phyloP scores from a whole-genome alignment of 129 eudicot genomes.

The Arctium lappa region DNA sequence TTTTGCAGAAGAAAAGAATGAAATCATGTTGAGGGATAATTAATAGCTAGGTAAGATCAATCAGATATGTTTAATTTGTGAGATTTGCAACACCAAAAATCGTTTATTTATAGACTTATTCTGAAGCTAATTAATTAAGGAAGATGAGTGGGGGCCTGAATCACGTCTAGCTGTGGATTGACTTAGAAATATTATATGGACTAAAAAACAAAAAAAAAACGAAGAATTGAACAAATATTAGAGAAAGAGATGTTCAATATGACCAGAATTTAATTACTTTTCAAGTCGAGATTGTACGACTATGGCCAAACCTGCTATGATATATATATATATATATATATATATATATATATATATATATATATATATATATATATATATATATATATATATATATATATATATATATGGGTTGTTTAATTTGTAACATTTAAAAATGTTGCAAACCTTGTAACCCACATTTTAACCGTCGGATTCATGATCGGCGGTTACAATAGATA shows the following conservation, averaged over 20 bases:
- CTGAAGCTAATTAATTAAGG: not conserved
- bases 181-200: not conserved
- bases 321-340: too few relatives aligned
- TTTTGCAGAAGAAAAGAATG: slow-evolving; percentile 19
- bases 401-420: too few relatives aligned
- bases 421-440: too few relatives aligned
- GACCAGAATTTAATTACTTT: not conserved
- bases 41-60: not conserved
- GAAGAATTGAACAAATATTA: not conserved
- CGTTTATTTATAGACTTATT: slow-evolving; percentile 11
- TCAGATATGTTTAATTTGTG: not conserved
- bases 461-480: too few relatives aligned
- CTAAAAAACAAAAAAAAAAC: not conserved
- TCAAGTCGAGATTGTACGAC: slow-evolving; percentile 10
- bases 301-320: too few relatives aligned
- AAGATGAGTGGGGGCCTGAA: not conserved
- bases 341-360: too few relatives aligned
- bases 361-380: too few relatives aligned
- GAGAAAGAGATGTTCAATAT: not conserved
- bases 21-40: not conserved
- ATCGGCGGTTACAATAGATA: too few relatives aligned
- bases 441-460: too few relatives aligned
- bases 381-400: too few relatives aligned
- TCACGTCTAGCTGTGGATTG: not conserved
- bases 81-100: not conserved